Percentiles rank a stretch among this genome's conserved stretches.
phyloP scores from a whole-genome alignment of 371 early-diverging fungal genomes.

The Syncephalis plumigaleata region DNA sequence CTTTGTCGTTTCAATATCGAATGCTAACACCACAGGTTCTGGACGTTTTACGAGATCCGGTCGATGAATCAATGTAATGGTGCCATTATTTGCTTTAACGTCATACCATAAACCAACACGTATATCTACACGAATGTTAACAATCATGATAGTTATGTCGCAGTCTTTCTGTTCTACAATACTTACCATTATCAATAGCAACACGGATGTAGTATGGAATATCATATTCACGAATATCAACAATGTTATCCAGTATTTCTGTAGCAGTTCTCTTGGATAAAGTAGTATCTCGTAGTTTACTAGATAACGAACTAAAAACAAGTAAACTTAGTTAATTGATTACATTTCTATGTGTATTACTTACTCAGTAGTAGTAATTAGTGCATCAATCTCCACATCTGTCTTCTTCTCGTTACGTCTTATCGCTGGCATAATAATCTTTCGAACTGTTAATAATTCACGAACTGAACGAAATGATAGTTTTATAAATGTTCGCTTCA shows the following conservation, averaged over 20 bases:
- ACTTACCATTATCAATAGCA: conserved; percentile 74
- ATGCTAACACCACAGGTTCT: conserved; percentile 92
- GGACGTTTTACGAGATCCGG: conserved; percentile 87
- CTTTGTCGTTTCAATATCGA: conserved; percentile 99
- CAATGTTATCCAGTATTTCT: conserved; percentile 30
- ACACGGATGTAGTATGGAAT: conserved; percentile 85
- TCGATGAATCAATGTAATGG: conserved; percentile 39
- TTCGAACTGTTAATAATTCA: conserved; percentile 61
- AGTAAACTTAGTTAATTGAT: conserved; percentile 19
- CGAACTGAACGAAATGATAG: conserved; percentile 66
- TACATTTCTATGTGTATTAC: conserved; percentile 14
- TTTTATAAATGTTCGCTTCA: conserved; percentile 51
- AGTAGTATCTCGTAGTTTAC: neutral
- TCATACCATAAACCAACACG: conserved; percentile 96
- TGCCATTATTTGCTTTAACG: conserved; percentile 33
- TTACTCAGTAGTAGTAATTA: too few species aligned
- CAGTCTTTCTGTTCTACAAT: neutral
- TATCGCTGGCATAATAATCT: conserved; percentile 44
- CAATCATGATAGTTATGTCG: neutral
- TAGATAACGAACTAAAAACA: too few species aligned
- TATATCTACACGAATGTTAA: conserved; percentile 57
- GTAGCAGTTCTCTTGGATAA: neutral
- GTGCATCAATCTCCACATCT: conserved; percentile 25
- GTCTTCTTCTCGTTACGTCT: conserved; percentile 45
- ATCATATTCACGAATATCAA: conserved; percentile 90